Evolutionary conservation across 345 rosid species (phyloP), one percentile per base, ranked within the genome.

Genomic region (Passiflora organensis): DNA sequence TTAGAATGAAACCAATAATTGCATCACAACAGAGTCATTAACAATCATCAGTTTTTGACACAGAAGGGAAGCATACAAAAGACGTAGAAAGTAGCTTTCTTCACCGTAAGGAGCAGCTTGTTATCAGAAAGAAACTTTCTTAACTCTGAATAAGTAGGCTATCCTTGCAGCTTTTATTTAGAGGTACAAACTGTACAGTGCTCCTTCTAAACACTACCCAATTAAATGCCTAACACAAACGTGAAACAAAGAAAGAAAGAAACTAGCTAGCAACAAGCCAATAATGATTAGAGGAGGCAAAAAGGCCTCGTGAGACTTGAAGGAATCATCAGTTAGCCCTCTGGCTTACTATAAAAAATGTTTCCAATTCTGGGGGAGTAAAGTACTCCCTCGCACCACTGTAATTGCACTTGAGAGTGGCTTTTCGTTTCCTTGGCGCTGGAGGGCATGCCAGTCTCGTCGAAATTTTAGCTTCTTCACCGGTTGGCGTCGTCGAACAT

Each of bases 321-420:
- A 46, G 13, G 19, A 49, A 21, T 42, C 48, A 13, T 21, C 34
- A 41, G 46, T 52, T 59, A 42, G 69, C 74, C 65, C 65, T 48
- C 43, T 67, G 70, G 43, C 65, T 62, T 23, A 53, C 48, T n/a
- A 54, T 56, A 49, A 73, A 77, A 53, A 77, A 55, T 15, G 76
- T 46, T 47, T 77, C 82, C 74, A 77, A 59, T 41, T 77, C 82
- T 38, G 82, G 82, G 22, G 82, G 76, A 45, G 54, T 48, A 48
- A 77, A 73, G 66, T 73, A 73, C 72, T 73, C 78, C 60, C 70
- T 62, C 13, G 20, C 74, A 0, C 71, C 55, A 39, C 39, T 39
- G 12, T 55, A 68, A 51, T 73, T 70, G 16, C 66, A 67, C 56
- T 63, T 59, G 42, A 55, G 21, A 36, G 60, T 48, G 13, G 75